These are phyloP conservation scores for Aspergillus costaricaensis DNA, from an alignment of 2,329 filamentous ascomycete genomes.

Conservation along the genomic window DNA sequence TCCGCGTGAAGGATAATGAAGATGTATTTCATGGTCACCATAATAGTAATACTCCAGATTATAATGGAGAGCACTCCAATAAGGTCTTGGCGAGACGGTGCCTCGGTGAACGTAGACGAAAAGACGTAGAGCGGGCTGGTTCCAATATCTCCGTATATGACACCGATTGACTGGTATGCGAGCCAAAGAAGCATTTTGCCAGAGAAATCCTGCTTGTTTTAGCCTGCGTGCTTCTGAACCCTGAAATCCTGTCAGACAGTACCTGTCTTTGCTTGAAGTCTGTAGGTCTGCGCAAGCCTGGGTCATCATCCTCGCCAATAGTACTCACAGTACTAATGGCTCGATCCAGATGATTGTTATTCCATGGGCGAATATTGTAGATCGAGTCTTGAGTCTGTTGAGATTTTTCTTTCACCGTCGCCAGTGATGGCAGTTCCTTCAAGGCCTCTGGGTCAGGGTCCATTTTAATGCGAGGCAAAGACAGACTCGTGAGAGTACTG, in stretches of 20 bases:
- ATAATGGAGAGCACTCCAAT: constrained; percentile 58
- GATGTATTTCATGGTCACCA: constrained; percentile 61
- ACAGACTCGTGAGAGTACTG: no score
- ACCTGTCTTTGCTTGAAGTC: constrained; percentile 12
- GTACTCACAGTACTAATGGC: neutral
- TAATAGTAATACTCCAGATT: constrained; percentile 57
- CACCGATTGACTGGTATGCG: constrained; percentile 58
- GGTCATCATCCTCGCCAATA: constrained; percentile 13
- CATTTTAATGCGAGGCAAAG: neutral
- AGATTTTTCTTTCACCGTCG: neutral
- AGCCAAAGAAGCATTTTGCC: constrained; percentile 37
- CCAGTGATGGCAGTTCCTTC: neutral
- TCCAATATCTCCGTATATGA: constrained; percentile 63
- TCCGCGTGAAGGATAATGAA: constrained; percentile 56
- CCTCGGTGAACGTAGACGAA: constrained; percentile 54
- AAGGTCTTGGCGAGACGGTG: constrained; percentile 50
- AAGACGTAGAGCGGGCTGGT: constrained; percentile 61
- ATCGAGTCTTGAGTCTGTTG: neutral
- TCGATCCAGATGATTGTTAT: neutral
- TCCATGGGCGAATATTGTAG: constrained; percentile 9
- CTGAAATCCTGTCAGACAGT: neutral
- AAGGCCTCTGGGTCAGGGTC: neutral
- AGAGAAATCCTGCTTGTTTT: constrained; percentile 12
- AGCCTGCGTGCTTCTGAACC: neutral
- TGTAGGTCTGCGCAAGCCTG: constrained; percentile 13